These are phyloP conservation scores for Blastobotrys americana DNA, from an alignment of 805 yeast genomes.

Conservation along the genomic window DNA sequence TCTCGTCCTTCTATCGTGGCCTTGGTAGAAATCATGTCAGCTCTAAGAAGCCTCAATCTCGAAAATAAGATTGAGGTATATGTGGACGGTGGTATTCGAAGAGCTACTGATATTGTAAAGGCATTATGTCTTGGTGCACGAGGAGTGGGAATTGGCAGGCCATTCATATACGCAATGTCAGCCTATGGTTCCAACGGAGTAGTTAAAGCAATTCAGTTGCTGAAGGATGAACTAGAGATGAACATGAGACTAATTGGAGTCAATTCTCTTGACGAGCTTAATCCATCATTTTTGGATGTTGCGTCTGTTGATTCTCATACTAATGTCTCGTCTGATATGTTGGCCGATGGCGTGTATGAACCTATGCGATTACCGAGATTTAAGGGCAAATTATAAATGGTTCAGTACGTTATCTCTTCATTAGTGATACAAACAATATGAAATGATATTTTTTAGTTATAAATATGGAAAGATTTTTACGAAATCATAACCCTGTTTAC, in stretches of 20 bases:
- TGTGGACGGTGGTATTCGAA: slow-evolving; percentile 70
- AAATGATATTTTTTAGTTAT: too few species aligned
- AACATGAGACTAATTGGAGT: slow-evolving; percentile 78
- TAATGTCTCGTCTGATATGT: slow-evolving; percentile 45
- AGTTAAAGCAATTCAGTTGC: slow-evolving; percentile 51
- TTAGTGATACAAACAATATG: too few species aligned
- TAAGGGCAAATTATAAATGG: slow-evolving; percentile 30
- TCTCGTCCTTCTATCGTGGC: slow-evolving; percentile 68
- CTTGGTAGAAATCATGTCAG: slow-evolving; percentile 63
- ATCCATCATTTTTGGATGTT: slow-evolving; percentile 55
- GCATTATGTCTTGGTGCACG: slow-evolving; percentile 73
- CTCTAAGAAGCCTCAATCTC: slow-evolving; percentile 35
- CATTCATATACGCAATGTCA: slow-evolving; percentile 70
- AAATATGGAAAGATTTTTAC: too few species aligned
- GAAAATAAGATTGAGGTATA: slow-evolving; percentile 51
- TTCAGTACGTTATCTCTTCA: too few species aligned
- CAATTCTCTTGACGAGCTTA: slow-evolving; percentile 49
- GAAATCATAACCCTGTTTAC: too few species aligned
- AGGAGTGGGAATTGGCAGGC: slow-evolving; percentile 70
- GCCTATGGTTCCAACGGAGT: slow-evolving; percentile 76
- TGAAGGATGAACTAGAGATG: slow-evolving; percentile 66
- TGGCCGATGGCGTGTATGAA: slow-evolving; percentile 51
- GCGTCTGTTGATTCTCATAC: slow-evolving; percentile 36
- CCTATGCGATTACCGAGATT: slow-evolving; percentile 48
- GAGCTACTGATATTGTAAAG: slow-evolving; percentile 72